These are phyloP conservation scores for Yarrowia galli DNA, from an alignment of 1,139 yeast species.

Conservation along the genomic window DNA sequence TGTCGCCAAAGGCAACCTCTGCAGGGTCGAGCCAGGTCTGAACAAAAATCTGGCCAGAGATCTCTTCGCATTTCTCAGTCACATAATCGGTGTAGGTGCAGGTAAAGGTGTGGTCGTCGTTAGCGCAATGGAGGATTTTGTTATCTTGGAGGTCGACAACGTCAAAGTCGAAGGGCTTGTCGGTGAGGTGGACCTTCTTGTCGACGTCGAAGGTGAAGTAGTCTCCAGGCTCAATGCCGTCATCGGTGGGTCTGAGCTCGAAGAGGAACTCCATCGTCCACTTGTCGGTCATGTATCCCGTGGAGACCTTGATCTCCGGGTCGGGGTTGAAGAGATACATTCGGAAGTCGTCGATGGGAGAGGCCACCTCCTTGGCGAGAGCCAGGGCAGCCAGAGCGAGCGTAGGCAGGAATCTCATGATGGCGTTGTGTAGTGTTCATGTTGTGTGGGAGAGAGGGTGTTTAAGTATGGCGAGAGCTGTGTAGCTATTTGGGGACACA, in stretches of 20 bases:
- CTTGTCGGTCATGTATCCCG: neutral
- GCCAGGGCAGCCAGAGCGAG: conserved; percentile 18
- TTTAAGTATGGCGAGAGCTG: no score
- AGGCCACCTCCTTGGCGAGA: conserved; percentile 11
- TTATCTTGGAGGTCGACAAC: neutral
- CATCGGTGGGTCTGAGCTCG: neutral
- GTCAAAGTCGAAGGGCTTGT: neutral
- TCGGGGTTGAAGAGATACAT: neutral
- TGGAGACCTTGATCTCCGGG: neutral
- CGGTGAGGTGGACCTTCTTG: neutral
- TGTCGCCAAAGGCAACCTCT: neutral
- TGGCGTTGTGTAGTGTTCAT: no score
- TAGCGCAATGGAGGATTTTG: neutral
- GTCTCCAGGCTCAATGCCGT: conserved; percentile 3
- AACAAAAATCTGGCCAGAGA: neutral
- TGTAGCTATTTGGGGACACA: no score
- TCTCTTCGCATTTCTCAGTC: neutral
- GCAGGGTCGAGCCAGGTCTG: neutral
- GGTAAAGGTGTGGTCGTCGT: neutral
- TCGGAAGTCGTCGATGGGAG: conserved; percentile 2
- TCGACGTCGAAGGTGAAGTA: conserved; percentile 15
- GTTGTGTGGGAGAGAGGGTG: no score
- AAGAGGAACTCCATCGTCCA: conserved; percentile 7
- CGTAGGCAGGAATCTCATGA: neutral
- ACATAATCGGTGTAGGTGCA: conserved; percentile 24